phyloP scores from a whole-genome alignment of 768 basidiomycete genomes.

The Holtermannia corniformis region DNA sequence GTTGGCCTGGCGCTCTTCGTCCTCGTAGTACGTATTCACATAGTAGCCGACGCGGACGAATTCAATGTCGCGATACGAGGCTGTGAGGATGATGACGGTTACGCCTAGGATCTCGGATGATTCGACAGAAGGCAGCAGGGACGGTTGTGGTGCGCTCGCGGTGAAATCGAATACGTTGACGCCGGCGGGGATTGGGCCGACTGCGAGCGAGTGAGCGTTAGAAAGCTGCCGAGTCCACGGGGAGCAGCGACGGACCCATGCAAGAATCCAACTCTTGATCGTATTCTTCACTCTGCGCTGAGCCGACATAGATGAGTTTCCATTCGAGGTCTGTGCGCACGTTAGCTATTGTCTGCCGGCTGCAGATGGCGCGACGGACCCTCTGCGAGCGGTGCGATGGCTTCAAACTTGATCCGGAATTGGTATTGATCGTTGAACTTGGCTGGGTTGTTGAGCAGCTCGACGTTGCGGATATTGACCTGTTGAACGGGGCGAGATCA shows the following conservation, averaged over 20 bases:
- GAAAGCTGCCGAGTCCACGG: not conserved
- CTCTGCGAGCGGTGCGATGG: slow-evolving; percentile 80
- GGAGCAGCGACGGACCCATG: slow-evolving; percentile 50
- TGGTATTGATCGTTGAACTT: slow-evolving; percentile 81
- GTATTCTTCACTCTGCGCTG: slow-evolving; percentile 76
- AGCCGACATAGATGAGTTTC: slow-evolving; percentile 94
- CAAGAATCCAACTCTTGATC: slow-evolving; percentile 98
- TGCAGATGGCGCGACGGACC: slow-evolving; percentile 47
- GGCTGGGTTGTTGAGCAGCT: slow-evolving; percentile 84
- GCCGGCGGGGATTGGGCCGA: slow-evolving; percentile 93
- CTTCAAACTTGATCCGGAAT: slow-evolving; percentile 95
- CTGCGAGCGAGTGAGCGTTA: slow-evolving; percentile 37
- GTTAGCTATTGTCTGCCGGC: not conserved
- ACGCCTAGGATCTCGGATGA: slow-evolving; percentile 87
- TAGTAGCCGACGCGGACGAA: slow-evolving; percentile 99
- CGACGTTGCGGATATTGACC: slow-evolving; percentile 45
- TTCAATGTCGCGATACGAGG: slow-evolving; percentile 91
- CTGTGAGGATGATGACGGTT: slow-evolving; percentile 91
- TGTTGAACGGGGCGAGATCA: slow-evolving; percentile 5
- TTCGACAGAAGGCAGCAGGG: slow-evolving; percentile 58
- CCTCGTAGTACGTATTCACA: slow-evolving; percentile 97
- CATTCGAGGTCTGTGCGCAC: slow-evolving; percentile 75
- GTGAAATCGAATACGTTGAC: slow-evolving; percentile 97
- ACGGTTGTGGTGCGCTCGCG: slow-evolving; percentile 70
- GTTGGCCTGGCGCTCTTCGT: slow-evolving; percentile 73